Conservation (phyloP, 176 grass and related monocot species). For the Phoenix dactylifera region DNA sequence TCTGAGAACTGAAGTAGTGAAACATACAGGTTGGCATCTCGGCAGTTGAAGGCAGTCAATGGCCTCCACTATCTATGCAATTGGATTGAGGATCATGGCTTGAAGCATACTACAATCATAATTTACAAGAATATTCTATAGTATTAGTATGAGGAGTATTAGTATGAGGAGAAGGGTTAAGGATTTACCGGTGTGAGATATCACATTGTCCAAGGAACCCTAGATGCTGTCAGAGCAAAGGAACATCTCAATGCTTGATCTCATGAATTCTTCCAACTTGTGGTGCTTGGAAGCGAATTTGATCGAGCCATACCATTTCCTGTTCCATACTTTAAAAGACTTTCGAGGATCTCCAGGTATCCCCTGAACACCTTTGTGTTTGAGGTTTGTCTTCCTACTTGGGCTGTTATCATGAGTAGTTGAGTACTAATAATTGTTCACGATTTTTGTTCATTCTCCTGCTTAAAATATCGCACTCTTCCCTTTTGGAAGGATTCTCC, state of each 20-base stretch:
- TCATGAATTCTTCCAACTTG: conserved; percentile 56
- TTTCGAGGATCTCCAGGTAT: conserved; percentile 39
- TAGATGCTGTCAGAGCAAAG: too few species aligned
- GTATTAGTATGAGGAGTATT: too few species aligned
- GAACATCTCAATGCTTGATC: conserved; percentile 42
- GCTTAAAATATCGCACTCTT: too few species aligned
- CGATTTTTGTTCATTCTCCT: background rate
- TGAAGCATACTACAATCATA: conserved; percentile 50
- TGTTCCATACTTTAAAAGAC: conserved; percentile 57
- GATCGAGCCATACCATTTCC: conserved; percentile 59
- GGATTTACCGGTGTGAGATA: too few species aligned
- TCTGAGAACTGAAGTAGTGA: conserved; percentile 1
- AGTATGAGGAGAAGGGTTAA: too few species aligned
- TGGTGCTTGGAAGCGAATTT: conserved; percentile 57
- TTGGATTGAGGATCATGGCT: conserved; percentile 32
- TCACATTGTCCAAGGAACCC: too few species aligned
- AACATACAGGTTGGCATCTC: conserved; percentile 34
- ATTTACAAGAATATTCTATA: too few species aligned
- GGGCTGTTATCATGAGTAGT: too few species aligned
- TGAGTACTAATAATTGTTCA: background rate
- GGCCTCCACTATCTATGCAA: conserved; percentile 42
- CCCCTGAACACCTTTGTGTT: conserved; percentile 60
- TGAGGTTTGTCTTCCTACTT: conserved; percentile 28
- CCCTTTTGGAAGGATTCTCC: conserved; percentile 41
- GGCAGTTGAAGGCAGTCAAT: conserved; percentile 32